Evolutionary conservation across 2,329 filamentous ascomycete genomes (phyloP).

Genomic region (Phaeosphaeria sp.): DNA sequence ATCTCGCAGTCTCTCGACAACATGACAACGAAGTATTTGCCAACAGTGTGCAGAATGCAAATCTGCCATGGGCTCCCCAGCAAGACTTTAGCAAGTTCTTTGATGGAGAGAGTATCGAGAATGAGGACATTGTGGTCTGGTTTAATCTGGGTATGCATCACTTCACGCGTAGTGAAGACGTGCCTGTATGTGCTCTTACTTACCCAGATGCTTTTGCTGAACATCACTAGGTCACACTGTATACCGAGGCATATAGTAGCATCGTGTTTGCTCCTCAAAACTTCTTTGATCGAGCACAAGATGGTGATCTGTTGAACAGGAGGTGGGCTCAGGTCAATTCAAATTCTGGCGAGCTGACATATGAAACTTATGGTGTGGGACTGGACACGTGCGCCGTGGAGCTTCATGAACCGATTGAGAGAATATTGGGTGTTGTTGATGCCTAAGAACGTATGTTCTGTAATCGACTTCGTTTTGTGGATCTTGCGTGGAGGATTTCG

Average conservation of each 20-base stretch:
- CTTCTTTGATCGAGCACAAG: constrained; percentile 29
- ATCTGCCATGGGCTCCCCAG: constrained; percentile 49
- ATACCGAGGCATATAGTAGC: constrained; percentile 27
- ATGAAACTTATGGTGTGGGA: constrained; percentile 22
- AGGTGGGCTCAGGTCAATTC: constrained; percentile 24
- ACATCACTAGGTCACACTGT: constrained; percentile 16
- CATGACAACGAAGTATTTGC: constrained; percentile 55
- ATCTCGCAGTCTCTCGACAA: constrained; percentile 52
- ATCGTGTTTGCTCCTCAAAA: constrained; percentile 30
- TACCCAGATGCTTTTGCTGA: background rate
- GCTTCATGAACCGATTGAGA: constrained; percentile 18
- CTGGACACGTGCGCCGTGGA: constrained; percentile 19
- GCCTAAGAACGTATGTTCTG: background rate
- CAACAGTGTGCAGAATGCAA: constrained; percentile 46
- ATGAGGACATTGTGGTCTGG: constrained; percentile 54
- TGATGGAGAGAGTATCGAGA: constrained; percentile 52
- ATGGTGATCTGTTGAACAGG: constrained; percentile 25
- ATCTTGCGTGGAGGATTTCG: background rate
- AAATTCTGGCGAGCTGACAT: constrained; percentile 16
- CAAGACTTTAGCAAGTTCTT: constrained; percentile 61
- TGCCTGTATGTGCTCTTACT: constrained; percentile 5
- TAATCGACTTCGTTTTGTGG: background rate
- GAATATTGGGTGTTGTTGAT: constrained; percentile 10
- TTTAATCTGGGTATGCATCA: constrained; percentile 60
- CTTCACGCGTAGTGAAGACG: constrained; percentile 26